A percentile compares a stretch with the other conserved stretches of the same genome.
These are phyloP conservation scores for Phytophthora litchii DNA, from an alignment of 352 stramenopile genomes.

Conservation along the genomic window DNA sequence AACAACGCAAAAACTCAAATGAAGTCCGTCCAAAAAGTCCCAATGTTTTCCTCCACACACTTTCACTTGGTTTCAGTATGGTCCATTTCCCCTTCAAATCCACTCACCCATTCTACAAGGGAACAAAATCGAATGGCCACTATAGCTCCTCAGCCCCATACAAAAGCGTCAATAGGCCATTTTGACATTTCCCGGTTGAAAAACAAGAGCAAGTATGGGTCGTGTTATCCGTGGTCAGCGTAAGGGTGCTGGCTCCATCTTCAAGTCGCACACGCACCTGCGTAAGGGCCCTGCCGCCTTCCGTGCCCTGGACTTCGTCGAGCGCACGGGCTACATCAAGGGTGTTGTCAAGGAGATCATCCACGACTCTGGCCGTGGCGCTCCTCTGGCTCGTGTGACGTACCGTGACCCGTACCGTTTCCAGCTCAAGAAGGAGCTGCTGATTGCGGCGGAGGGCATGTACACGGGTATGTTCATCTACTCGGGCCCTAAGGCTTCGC, in stretches of 20 bases:
- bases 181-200: slow-evolving; percentile 82
- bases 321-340: slow-evolving; percentile 98
- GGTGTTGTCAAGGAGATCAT: slow-evolving; percentile 99
- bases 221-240: slow-evolving; percentile 90
- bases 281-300: slow-evolving; percentile 78
- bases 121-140: slow-evolving; percentile 23
- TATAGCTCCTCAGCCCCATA: background rate
- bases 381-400: slow-evolving; percentile 95
- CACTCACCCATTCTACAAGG: slow-evolving; percentile 11
- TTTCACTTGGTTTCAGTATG: slow-evolving; percentile 18
- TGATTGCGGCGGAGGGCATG: slow-evolving; percentile 98
- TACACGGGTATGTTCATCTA: slow-evolving; percentile 99
- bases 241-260: slow-evolving; percentile 87
- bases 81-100: background rate
- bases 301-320: slow-evolving; percentile 91
- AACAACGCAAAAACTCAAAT: slow-evolving; percentile 27
- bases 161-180: slow-evolving; percentile 33
- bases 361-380: slow-evolving; percentile 97
- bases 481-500: slow-evolving; percentile 95
- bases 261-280: slow-evolving; percentile 85
- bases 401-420: slow-evolving; percentile 93
- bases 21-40: background rate
- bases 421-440: slow-evolving; percentile 94
- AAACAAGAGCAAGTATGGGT: slow-evolving; percentile 72
- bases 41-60: background rate